Conservation (phyloP, 108 stramenopile genomes). For the Seminavis robusta region DNA sequence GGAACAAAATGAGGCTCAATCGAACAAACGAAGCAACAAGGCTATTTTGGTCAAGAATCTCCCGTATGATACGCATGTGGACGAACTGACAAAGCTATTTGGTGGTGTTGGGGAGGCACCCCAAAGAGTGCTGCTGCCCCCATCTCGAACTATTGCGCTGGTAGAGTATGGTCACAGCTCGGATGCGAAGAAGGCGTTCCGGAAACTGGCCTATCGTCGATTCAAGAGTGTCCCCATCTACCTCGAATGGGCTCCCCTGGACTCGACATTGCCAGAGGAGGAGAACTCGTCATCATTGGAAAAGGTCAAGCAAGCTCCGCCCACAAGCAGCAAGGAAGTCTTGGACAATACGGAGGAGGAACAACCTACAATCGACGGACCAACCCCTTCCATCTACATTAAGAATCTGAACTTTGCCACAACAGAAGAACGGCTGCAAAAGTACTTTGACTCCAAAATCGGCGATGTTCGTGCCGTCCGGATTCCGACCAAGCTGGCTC, state of each 20-base stretch:
- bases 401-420: conserved; percentile 96
- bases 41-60: conserved; percentile 96
- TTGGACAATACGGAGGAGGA: background rate
- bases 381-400: conserved; percentile 79
- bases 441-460: conserved; percentile 49
- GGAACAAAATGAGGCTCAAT: background rate
- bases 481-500: conserved; percentile 85
- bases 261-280: conserved; percentile 12
- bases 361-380: conserved; percentile 11
- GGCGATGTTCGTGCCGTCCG: conserved; percentile 70
- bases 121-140: conserved; percentile 77
- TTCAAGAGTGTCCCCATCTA: conserved; percentile 97
- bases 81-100: conserved; percentile 89
- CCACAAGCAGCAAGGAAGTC: background rate
- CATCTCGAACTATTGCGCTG: conserved; percentile 85
- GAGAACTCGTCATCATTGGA: background rate
- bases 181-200: conserved; percentile 91
- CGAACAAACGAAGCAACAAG: conserved; percentile 68
- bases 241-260: conserved; percentile 95
- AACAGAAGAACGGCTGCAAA: conserved; percentile 64
- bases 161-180: conserved; percentile 86
- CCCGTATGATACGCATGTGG: conserved; percentile 80
- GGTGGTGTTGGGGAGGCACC: conserved; percentile 59
- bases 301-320: background rate
- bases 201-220: conserved; percentile 88